Base-by-base conservation (phyloP, 179 eudicot genomes). In the Corrigiola litoralis region DNA sequence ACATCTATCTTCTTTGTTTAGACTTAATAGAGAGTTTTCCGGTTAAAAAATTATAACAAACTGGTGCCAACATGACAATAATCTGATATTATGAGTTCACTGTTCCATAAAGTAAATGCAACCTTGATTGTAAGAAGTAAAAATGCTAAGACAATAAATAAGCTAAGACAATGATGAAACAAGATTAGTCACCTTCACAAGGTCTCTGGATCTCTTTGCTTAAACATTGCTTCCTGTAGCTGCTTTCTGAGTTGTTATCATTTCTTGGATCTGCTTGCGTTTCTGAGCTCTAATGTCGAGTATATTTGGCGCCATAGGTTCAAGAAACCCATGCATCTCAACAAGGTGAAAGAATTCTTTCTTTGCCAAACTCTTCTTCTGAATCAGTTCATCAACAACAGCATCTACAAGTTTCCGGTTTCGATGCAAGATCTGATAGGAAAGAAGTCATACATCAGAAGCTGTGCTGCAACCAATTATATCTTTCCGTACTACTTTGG, bases 321-420 rank as follows among this genome's bases (percentile, higher is more conserved):
- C 77, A 57, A 86, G 79, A 40, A 71, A 77, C 21, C 96, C 97
- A 47, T 88, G 87, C 66, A 80, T 75, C 57, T 83, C 84, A 53
- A 88, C 97, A 31, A 91, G 77, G 47, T 78, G 24, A 58, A 81
- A 77, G 65, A 91, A 88, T 45, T 88, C 96, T 76, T 84, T 73
- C 75, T 91, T 91, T 6, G 72, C 65, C 73, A 92, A 68, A 67
- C 78, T 81, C 72, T 84, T 90, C 80, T 85, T 85, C 76, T 58
- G 61, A 38, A 84, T 77, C 16, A 84, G 87, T 62, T 76, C 72
- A 52, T 79, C 72, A 2, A 81, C 95, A 74, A 92, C 71, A 13
- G 80, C 81, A 74, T 92, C 87, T 89, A 89, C 68, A 6, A 92
- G 96, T 66, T 80, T 67, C 58, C 77, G 71, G 59, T 92, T 92